Base-by-base conservation (phyloP, 148 eudicot genomes). In the Persicaria tinctoria region DNA sequence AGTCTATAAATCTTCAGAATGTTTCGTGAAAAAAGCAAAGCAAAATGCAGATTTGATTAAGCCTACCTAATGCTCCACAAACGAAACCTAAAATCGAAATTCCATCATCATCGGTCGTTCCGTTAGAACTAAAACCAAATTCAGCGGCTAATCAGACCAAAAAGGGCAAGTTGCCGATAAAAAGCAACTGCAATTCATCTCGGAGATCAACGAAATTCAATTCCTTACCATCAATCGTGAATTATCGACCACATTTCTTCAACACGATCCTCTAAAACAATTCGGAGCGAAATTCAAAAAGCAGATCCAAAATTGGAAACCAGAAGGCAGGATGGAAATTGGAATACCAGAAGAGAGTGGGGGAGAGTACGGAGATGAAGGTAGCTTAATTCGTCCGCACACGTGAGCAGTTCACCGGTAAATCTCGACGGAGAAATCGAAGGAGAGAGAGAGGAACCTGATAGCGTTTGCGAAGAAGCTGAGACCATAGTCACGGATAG, bases 391-490 rank as follows among this genome's bases (percentile, higher is more conserved):
- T 2, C 57, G 13, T 2, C 57, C 57, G 57, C 13, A 16, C 57
- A 16, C 57, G 13, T 10, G n/a, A 1, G 13, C 57, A 9, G 11
- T 53, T 16, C 48, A 49, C 51, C 20, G 18, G 73, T 17, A 8
- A 46, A 1, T 70, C 51, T 45, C 7, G 8, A 73, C n/a, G 13
- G 18, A 0, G 45, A 73, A 74, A 23, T 13, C 32, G 56, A 12
- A 73, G 20, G 48, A 74, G 63, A 45, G 45, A 41, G 49, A 53
- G 6, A 27, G 44, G 48, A 70, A 70, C 8, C 9, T 2, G 49
- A 51, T 45, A 10, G 49, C 6, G 38, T 74, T 45, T 5, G 62
- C 32, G 48, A 74, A 74, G 60, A 74, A 74, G 17, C 50, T 55
- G 47, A 51, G 23, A 53, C 13, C 48, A 14, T 44, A 48, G 49